Conservation (phyloP, 371 early-diverging fungal genomes). For the Mortierella polycephala region DNA sequence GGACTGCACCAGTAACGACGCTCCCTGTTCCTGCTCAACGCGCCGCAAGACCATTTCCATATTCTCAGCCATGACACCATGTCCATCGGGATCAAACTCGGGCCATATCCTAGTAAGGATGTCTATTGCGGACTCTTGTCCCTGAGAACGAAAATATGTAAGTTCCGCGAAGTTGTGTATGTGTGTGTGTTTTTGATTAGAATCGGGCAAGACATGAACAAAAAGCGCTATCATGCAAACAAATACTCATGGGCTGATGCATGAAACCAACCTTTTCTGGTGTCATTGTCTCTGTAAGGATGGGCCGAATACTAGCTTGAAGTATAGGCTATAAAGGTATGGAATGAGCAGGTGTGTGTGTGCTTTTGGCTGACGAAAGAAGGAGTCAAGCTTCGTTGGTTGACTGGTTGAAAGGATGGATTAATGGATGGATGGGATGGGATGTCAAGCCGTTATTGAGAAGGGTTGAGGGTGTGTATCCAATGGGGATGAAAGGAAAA, state of each 20-base stretch:
- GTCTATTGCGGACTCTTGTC: conserved; percentile 20
- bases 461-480: no score
- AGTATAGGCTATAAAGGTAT: not conserved
- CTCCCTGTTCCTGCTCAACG: conserved; percentile 39
- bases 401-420: no score
- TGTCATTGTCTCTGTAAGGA: not conserved
- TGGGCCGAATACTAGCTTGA: not conserved
- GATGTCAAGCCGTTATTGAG: no score
- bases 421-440: no score
- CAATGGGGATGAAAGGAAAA: no score
- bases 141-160: not conserved
- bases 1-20: conserved; percentile 13
- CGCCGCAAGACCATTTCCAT: conserved; percentile 41
- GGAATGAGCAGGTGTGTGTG: not conserved
- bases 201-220: not conserved
- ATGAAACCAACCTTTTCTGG: not conserved
- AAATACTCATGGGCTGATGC: no score
- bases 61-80: conserved; percentile 31
- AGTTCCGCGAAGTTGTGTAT: no score
- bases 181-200: not conserved
- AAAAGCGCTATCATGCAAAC: not conserved
- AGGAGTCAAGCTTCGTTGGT: not conserved
- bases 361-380: not conserved
- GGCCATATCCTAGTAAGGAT: conserved; percentile 45
- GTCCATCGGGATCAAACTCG: conserved; percentile 36